phyloP scores from a whole-genome alignment of 2,329 filamentous ascomycete species.

The Diaporthe eres region DNA sequence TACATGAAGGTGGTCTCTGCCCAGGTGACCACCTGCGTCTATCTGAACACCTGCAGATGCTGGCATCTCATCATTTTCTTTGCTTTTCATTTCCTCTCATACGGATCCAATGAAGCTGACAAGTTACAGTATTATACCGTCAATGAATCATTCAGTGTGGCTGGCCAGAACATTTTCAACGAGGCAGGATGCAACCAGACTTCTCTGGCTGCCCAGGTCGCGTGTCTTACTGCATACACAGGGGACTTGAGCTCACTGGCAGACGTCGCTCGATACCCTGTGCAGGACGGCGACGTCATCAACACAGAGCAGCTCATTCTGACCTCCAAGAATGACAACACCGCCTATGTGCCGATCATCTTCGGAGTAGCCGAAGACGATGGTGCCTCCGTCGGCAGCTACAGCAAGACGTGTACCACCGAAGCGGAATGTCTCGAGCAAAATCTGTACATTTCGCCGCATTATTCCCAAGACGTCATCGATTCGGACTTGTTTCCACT shows the following conservation, averaged over 20 bases:
- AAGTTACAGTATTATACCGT: not conserved
- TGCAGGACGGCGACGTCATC: slow-evolving; percentile 4
- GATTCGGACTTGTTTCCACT: not conserved
- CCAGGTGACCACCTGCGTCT: not conserved
- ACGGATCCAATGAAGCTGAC: not conserved
- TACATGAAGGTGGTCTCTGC: not conserved
- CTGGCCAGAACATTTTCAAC: slow-evolving; percentile 16
- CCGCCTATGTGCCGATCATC: slow-evolving; percentile 6
- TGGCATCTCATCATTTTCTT: not conserved
- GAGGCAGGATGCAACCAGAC: slow-evolving; percentile 16
- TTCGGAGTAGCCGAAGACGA: slow-evolving; percentile 5
- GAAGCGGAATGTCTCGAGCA: slow-evolving; percentile 15
- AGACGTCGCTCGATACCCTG: slow-evolving; percentile 9
- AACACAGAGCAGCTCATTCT: slow-evolving; percentile 19
- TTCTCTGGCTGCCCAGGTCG: slow-evolving; percentile 11
- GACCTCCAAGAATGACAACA: slow-evolving; percentile 5
- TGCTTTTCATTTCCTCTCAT: not conserved
- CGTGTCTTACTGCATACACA: not conserved
- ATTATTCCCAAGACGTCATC: slow-evolving; percentile 2
- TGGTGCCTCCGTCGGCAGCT: slow-evolving; percentile 18
- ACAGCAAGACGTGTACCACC: slow-evolving; percentile 21
- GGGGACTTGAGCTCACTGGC: slow-evolving; percentile 11
- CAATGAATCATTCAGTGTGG: slow-evolving; percentile 1
- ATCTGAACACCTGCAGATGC: not conserved
- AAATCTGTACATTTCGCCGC: slow-evolving; percentile 11